phyloP scores from a whole-genome alignment of 2,329 filamentous ascomycete genomes.

The Apiospora aurea region DNA sequence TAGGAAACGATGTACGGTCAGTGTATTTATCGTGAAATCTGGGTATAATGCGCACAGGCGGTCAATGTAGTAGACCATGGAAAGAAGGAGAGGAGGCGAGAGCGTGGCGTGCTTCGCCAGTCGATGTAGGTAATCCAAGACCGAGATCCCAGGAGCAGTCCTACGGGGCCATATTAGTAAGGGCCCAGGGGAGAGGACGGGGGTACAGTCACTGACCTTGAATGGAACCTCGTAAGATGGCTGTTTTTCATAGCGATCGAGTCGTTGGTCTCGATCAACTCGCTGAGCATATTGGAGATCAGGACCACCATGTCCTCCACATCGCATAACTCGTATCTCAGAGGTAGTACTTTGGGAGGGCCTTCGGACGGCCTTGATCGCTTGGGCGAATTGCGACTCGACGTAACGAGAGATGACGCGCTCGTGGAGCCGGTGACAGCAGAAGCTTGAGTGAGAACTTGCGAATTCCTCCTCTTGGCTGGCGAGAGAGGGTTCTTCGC shows the following conservation, averaged over 20 bases:
- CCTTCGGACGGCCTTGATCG: conserved; percentile 58
- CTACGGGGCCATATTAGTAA: conserved; percentile 40
- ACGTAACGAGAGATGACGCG: conserved; percentile 39
- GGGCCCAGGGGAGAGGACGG: neutral
- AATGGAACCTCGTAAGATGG: conserved; percentile 93
- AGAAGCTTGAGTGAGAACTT: conserved; percentile 41
- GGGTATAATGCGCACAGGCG: conserved; percentile 90
- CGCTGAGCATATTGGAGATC: conserved; percentile 94
- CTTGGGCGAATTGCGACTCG: conserved; percentile 55
- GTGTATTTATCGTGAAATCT: conserved; percentile 93
- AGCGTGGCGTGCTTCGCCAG: conserved; percentile 93
- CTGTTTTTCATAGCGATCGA: conserved; percentile 83
- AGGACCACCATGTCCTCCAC: conserved; percentile 88
- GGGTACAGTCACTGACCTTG: conserved; percentile 65
- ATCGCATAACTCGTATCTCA: conserved; percentile 80
- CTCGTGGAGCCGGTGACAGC: conserved; percentile 34
- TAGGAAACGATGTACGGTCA: conserved; percentile 96
- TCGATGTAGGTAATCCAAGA: conserved; percentile 90
- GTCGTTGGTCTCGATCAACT: conserved; percentile 94
- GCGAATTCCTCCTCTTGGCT: conserved; percentile 54
- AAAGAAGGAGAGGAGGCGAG: conserved; percentile 90
- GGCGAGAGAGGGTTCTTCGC: conserved; percentile 40
- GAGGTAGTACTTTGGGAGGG: conserved; percentile 68
- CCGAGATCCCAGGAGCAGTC: conserved; percentile 86
- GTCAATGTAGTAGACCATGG: conserved; percentile 99